A percentile compares a stretch with the other conserved stretches of the same genome.
These are phyloP conservation scores for Ophiostoma quercus DNA, from an alignment of 2,329 filamentous ascomycete species.

Conservation along the genomic window DNA sequence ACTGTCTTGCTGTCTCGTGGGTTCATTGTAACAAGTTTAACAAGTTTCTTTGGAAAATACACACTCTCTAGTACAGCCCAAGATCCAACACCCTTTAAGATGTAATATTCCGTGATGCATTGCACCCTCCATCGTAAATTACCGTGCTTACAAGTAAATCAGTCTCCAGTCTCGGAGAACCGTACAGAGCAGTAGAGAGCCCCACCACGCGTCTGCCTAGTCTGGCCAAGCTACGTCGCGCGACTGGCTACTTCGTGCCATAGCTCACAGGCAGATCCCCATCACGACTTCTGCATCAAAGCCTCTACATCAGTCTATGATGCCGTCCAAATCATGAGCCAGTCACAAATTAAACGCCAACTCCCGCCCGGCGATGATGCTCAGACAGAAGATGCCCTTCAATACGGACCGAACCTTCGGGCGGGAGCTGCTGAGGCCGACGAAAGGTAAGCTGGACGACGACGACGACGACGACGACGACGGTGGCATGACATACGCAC, in stretches of 20 bases:
- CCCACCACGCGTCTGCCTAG: constrained; percentile 5
- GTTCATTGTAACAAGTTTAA: too few relatives aligned
- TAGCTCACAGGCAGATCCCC: background rate
- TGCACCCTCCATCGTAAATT: too few relatives aligned
- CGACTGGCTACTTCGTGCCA: background rate
- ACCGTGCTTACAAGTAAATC: too few relatives aligned
- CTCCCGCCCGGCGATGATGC: constrained; percentile 34
- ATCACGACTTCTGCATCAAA: background rate
- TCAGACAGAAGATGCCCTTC: constrained; percentile 46
- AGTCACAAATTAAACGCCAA: constrained; percentile 13
- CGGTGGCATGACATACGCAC: background rate
- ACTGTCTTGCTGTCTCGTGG: background rate
- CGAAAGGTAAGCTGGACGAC: constrained; percentile 23
- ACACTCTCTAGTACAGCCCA: background rate
- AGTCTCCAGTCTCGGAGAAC: too few relatives aligned
- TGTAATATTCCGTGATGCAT: background rate
- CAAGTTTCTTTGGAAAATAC: too few relatives aligned
- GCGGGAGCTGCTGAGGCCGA: constrained; percentile 41
- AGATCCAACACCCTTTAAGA: background rate
- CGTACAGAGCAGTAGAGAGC: background rate
- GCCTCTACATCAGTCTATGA: background rate
- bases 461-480: too few relatives aligned
- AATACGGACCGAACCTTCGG: constrained; percentile 43
- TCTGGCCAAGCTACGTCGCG: background rate
- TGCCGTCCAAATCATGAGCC: constrained; percentile 16